Conservation (phyloP, 2,329 filamentous ascomycete species). For the Pseudomassariella vexata region DNA sequence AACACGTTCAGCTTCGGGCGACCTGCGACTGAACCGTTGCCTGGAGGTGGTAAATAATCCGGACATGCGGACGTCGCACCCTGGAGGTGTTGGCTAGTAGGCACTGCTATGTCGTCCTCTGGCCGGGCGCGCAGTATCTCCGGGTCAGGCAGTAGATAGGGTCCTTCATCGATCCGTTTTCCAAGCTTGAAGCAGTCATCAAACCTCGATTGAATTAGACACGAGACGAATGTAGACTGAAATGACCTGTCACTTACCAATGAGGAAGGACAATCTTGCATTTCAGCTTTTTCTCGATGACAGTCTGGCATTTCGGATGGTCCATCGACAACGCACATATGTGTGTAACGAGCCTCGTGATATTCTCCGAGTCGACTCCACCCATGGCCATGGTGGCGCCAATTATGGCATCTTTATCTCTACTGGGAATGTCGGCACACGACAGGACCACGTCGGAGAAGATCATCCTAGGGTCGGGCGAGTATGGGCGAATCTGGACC, state of each 20-base stretch:
- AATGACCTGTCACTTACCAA: slow-evolving; percentile 51
- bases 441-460: slow-evolving; percentile 79
- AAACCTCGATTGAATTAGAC: slow-evolving; percentile 54
- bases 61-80: slow-evolving; percentile 56
- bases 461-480: slow-evolving; percentile 84
- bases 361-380: slow-evolving; percentile 67
- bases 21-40: slow-evolving; percentile 25
- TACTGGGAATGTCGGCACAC: slow-evolving; percentile 76
- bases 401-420: slow-evolving; percentile 86
- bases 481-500: slow-evolving; percentile 76
- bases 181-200: slow-evolving; percentile 94
- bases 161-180: slow-evolving; percentile 80
- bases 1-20: slow-evolving; percentile 67
- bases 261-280: slow-evolving; percentile 88
- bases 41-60: slow-evolving; percentile 36
- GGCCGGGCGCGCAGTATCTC: slow-evolving; percentile 64
- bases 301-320: slow-evolving; percentile 63
- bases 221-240: slow-evolving; percentile 1
- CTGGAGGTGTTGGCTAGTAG: slow-evolving; percentile 54
- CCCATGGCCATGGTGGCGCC: slow-evolving; percentile 87
- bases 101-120: slow-evolving; percentile 50
- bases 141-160: slow-evolving; percentile 80
- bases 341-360: slow-evolving; percentile 77
- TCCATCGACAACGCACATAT: slow-evolving; percentile 77
- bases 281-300: slow-evolving; percentile 58